Conservation (phyloP, 352 stramenopile species). For the Aphanomyces astaci region DNA sequence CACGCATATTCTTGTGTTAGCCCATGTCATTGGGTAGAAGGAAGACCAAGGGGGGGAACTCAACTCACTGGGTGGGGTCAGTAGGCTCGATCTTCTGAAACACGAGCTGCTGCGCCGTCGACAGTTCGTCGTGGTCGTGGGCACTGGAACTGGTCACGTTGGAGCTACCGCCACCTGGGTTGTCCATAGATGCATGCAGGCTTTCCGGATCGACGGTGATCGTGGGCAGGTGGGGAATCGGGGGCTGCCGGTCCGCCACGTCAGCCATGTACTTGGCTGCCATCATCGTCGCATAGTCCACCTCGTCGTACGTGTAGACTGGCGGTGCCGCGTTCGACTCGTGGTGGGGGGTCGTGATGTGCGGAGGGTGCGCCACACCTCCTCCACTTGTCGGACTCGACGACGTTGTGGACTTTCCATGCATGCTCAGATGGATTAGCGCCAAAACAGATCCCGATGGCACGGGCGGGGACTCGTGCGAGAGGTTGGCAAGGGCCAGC, state of each 20-base stretch:
- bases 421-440: conserved; percentile 45
- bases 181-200: conserved; percentile 1
- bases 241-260: conserved; percentile 41
- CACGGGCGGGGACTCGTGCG: conserved; percentile 52
- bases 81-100: conserved; percentile 13
- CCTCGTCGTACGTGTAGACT: conserved; percentile 23
- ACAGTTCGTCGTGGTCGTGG: conserved; percentile 10
- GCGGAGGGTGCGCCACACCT: conserved; percentile 34
- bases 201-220: conserved; percentile 33
- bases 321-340: conserved; percentile 39
- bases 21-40: no score
- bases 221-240: conserved; percentile 39
- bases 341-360: conserved; percentile 38
- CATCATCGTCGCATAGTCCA: conserved; percentile 22
- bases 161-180: neutral
- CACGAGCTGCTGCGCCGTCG: neutral
- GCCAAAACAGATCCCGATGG: conserved; percentile 48
- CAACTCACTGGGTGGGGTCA: conserved; percentile 4
- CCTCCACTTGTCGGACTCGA: neutral
- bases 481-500: conserved; percentile 62
- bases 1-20: no score
- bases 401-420: conserved; percentile 10
- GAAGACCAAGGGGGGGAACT: no score
- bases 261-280: conserved; percentile 48
- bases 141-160: neutral